Percentiles rank a stretch among this genome's conserved stretches.
Conservation (phyloP, 169 alveolate species). For the Fabrea salina region DNA sequence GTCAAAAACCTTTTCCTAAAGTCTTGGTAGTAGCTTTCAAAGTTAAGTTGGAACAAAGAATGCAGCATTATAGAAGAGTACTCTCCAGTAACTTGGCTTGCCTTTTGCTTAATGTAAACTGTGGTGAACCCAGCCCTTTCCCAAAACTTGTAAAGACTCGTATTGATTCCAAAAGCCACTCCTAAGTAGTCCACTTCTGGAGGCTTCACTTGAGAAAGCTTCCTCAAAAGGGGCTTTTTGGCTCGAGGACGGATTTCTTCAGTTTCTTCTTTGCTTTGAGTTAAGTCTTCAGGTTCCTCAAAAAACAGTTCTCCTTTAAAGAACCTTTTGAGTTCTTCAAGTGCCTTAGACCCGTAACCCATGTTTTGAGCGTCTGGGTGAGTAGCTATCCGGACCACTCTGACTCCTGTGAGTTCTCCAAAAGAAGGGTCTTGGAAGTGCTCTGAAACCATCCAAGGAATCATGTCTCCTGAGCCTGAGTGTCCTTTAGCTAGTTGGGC, state of each 20-base stretch:
- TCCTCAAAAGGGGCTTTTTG: slow-evolving; percentile 78
- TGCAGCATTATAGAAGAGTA: slow-evolving; percentile 90
- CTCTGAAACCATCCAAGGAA: slow-evolving; percentile 98
- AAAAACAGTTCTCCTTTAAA: slow-evolving; percentile 49
- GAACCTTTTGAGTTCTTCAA: slow-evolving; percentile 77
- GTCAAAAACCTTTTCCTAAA: slow-evolving; percentile 63
- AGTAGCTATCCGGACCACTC: slow-evolving; percentile 99
- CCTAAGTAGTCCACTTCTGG: slow-evolving; percentile 94
- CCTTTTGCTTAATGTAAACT: slow-evolving; percentile 91
- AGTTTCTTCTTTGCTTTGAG: slow-evolving; percentile 3
- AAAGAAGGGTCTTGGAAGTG: slow-evolving; percentile 92
- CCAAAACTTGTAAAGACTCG: slow-evolving; percentile 94
- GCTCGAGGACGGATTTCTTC: slow-evolving; percentile 52
- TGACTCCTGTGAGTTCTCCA: slow-evolving; percentile 87
- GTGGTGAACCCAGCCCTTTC: slow-evolving; percentile 89
- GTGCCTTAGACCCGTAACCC: slow-evolving; percentile 97
- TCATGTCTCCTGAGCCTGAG: slow-evolving; percentile 95
- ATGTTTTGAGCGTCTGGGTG: slow-evolving; percentile 96
- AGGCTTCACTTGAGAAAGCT: slow-evolving; percentile 77
- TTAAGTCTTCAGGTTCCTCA: slow-evolving; percentile 14
- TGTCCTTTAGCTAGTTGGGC: slow-evolving; percentile 74
- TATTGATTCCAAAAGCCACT: slow-evolving; percentile 96
- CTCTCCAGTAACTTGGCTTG: slow-evolving; percentile 98
- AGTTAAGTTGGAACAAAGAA: slow-evolving; percentile 33
- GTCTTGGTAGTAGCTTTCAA: slow-evolving; percentile 46